Conservation (phyloP, 2,329 filamentous ascomycete species). For the Pestalotiopsis sp. region DNA sequence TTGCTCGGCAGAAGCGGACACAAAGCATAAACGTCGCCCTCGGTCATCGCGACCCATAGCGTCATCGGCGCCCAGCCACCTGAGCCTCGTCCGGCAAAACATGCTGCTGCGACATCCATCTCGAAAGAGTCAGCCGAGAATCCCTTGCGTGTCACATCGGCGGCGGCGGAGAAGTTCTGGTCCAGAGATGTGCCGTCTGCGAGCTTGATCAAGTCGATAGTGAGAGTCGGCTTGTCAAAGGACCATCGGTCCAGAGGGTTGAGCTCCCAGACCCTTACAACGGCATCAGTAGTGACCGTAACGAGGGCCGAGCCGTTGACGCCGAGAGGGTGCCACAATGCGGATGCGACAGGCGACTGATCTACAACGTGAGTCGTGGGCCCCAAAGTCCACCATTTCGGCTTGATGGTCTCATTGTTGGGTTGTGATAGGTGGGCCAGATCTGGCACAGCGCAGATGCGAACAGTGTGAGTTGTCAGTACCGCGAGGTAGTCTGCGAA, state of each 20-base stretch:
- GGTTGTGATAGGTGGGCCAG: slow-evolving; percentile 70
- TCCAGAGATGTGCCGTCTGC: slow-evolving; percentile 80
- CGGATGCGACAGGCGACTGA: slow-evolving; percentile 75
- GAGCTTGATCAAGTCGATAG: slow-evolving; percentile 86
- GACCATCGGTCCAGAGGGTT: slow-evolving; percentile 82
- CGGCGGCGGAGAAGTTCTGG: slow-evolving; percentile 79
- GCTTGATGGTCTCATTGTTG: slow-evolving; percentile 69
- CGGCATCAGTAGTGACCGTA: slow-evolving; percentile 84
- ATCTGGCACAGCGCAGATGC: slow-evolving; percentile 84
- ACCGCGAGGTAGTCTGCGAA: slow-evolving; percentile 81
- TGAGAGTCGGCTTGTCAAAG: slow-evolving; percentile 79
- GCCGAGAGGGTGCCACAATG: slow-evolving; percentile 90
- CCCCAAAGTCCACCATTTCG: slow-evolving; percentile 88
- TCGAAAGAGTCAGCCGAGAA: slow-evolving; percentile 90
- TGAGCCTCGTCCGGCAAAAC: slow-evolving; percentile 65
- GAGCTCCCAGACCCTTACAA: slow-evolving; percentile 88
- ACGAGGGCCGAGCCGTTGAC: slow-evolving; percentile 79
- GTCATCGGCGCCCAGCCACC: slow-evolving; percentile 97
- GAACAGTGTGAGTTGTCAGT: slow-evolving; percentile 82
- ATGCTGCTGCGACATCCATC: slow-evolving; percentile 90
- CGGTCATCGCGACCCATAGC: slow-evolving; percentile 92
- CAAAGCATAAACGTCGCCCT: slow-evolving; percentile 89
- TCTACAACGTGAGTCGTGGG: slow-evolving; percentile 90
- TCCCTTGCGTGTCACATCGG: slow-evolving; percentile 70
- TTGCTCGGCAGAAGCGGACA: slow-evolving; percentile 86